phyloP scores from a whole-genome alignment of 805 yeast species.

The Debaryomyces prosopidis region DNA sequence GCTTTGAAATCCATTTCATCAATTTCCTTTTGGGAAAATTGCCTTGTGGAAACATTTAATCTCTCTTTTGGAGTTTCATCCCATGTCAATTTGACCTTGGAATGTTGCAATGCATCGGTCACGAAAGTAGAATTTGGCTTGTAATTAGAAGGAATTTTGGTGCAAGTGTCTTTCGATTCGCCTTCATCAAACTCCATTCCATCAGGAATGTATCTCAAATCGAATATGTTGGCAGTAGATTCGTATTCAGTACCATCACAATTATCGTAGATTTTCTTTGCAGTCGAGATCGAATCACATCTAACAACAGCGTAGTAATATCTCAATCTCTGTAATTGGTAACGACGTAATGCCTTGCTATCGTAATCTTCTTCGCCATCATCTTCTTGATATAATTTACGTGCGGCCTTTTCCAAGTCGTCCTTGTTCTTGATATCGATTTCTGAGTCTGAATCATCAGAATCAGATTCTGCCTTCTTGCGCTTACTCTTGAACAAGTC shows the following conservation, averaged over 20 bases:
- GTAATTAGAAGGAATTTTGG: constrained; percentile 71
- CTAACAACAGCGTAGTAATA: constrained; percentile 89
- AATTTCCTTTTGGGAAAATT: constrained; percentile 84
- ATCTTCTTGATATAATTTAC: constrained; percentile 73
- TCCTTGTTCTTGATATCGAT: constrained; percentile 48
- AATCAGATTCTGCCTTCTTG: constrained; percentile 35
- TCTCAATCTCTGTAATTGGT: constrained; percentile 89
- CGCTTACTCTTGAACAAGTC: constrained; percentile 62
- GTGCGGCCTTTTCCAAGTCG: constrained; percentile 60
- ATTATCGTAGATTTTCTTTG: constrained; percentile 73
- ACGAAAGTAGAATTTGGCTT: constrained; percentile 74
- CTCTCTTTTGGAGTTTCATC: constrained; percentile 97
- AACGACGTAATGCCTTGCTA: constrained; percentile 77
- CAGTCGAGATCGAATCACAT: constrained; percentile 74
- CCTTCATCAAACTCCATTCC: constrained; percentile 81
- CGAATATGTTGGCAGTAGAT: constrained; percentile 92
- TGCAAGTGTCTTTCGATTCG: constrained; percentile 72
- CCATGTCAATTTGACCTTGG: constrained; percentile 96
- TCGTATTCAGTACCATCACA: constrained; percentile 97
- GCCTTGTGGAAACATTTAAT: constrained; percentile 68
- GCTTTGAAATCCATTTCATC: constrained; percentile 92
- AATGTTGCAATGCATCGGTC: constrained; percentile 94
- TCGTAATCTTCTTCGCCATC: constrained; percentile 84
- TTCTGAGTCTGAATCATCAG: constrained; percentile 34
- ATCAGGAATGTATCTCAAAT: constrained; percentile 88